Percentiles rank a stretch among this genome's conserved stretches.
These are phyloP conservation scores for Thielaviopsis ethacetica DNA, from an alignment of 2,329 filamentous ascomycete species.

Conservation along the genomic window DNA sequence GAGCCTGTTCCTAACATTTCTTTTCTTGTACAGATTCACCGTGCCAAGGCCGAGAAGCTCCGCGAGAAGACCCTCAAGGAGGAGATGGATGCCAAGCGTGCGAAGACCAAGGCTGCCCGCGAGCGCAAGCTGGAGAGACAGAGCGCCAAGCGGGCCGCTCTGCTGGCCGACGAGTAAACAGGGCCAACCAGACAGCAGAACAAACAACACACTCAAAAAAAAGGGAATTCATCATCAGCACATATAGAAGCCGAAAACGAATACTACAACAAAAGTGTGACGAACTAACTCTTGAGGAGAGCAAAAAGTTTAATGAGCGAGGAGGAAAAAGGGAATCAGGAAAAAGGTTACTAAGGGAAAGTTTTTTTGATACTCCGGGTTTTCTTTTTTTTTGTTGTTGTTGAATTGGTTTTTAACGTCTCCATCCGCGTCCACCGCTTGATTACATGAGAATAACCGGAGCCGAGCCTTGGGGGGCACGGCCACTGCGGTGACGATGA, in stretches of 20 bases:
- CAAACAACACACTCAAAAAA: constrained; percentile 12
- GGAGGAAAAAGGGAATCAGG: constrained; percentile 10
- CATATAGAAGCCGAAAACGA: constrained; percentile 3
- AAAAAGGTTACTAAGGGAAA: neutral
- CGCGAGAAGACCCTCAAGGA: constrained; percentile 95
- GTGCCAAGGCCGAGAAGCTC: constrained; percentile 98
- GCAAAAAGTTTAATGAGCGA: constrained; percentile 12
- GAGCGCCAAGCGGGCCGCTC: constrained; percentile 74
- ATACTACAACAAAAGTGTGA: constrained; percentile 16
- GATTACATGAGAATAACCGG: neutral
- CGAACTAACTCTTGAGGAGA: neutral
- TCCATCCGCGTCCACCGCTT: neutral
- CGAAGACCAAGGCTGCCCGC: constrained; percentile 99
- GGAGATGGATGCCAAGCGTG: constrained; percentile 99
- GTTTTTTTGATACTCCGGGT: neutral
- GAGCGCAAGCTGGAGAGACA: constrained; percentile 94
- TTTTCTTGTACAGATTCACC: constrained; percentile 63
- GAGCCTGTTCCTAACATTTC: neutral
- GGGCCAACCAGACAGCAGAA: constrained; percentile 11
- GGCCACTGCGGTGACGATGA: neutral
- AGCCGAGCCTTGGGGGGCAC: neutral
- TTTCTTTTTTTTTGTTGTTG: neutral
- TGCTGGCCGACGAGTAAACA: constrained; percentile 48
- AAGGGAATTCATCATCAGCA: constrained; percentile 11
- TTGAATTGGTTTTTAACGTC: neutral